phyloP scores from a whole-genome alignment of 2,329 filamentous ascomycete species.

The Penicillium sp. region DNA sequence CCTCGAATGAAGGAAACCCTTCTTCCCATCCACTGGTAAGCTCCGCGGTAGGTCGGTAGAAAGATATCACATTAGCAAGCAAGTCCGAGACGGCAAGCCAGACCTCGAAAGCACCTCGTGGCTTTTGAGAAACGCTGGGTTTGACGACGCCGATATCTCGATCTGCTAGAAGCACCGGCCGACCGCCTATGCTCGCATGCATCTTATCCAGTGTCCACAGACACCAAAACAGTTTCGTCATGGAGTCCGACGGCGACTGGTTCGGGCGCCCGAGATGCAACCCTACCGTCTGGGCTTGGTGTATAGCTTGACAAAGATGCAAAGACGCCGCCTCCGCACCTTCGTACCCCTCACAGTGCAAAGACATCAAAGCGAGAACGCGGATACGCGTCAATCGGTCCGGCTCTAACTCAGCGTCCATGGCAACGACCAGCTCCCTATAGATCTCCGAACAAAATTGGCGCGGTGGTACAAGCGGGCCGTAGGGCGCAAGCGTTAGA shows the following conservation, averaged over 20 bases:
- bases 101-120: constrained; percentile 33
- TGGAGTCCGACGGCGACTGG: constrained; percentile 29
- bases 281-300: constrained; percentile 42
- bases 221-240: constrained; percentile 41
- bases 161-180: constrained; percentile 42
- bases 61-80: constrained; percentile 41
- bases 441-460: constrained; percentile 43
- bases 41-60: constrained; percentile 40
- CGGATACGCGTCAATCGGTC: constrained; percentile 42
- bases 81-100: constrained; percentile 43
- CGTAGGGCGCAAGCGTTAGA: constrained; percentile 33
- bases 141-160: constrained; percentile 41
- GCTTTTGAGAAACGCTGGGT: constrained; percentile 19
- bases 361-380: constrained; percentile 41
- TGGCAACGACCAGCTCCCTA: constrained; percentile 37
- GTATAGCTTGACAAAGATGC: constrained; percentile 43
- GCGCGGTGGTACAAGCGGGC: constrained; percentile 34
- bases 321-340: constrained; percentile 43
- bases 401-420: constrained; percentile 40
- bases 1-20: constrained; percentile 40
- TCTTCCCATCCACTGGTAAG: constrained; percentile 40
- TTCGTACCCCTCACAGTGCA: constrained; percentile 44
- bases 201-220: constrained; percentile 46
- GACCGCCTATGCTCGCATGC: constrained; percentile 43
- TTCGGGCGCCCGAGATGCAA: constrained; percentile 42